Conservation (phyloP, 73 alveolate species). For the Blepharisma japonicum region DNA sequence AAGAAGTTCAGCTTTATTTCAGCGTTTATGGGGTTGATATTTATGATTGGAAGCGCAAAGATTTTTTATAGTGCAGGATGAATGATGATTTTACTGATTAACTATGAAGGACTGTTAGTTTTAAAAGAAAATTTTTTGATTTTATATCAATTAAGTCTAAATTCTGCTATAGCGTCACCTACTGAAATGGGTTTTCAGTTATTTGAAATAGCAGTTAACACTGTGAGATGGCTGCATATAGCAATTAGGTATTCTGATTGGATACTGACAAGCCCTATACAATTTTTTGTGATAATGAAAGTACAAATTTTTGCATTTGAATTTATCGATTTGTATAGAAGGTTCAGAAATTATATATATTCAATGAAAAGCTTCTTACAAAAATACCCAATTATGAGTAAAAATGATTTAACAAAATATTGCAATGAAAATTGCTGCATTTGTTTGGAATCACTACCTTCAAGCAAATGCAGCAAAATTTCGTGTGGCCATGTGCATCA, state of each 20-base stretch:
- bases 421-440: constrained; percentile 19
- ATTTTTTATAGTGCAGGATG: neutral
- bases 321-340: neutral
- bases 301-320: neutral
- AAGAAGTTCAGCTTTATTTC: neutral
- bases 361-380: neutral
- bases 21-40: neutral
- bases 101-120: neutral
- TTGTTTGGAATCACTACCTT: constrained; percentile 13
- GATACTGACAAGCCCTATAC: constrained; percentile 1
- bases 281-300: constrained; percentile 20
- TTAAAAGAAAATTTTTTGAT: neutral
- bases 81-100: neutral
- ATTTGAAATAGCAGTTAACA: neutral
- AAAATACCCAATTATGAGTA: neutral
- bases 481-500: constrained; percentile 22
- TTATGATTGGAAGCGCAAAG: neutral
- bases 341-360: neutral
- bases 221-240: neutral
- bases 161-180: neutral
- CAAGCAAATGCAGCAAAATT: constrained; percentile 1
- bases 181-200: neutral
- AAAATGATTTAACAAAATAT: neutral
- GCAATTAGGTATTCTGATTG: neutral
- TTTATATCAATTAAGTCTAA: neutral